phyloP scores from a whole-genome alignment of 1,284 basidiomycete species.

The Meripilus lineatus region DNA sequence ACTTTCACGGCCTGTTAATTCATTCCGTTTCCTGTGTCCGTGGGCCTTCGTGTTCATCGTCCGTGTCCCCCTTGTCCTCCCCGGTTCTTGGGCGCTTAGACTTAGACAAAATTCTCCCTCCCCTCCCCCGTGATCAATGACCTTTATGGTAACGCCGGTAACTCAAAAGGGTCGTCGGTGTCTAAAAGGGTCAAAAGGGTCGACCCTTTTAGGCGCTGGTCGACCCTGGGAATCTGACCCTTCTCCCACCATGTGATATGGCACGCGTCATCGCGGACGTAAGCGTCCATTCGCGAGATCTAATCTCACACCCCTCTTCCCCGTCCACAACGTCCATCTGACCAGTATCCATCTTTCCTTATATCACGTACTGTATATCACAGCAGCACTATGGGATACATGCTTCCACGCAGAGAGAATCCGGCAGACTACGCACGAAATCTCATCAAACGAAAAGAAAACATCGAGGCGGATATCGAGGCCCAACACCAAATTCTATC shows the following conservation, averaged over 20 bases:
- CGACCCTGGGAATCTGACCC: no score
- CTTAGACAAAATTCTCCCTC: no score
- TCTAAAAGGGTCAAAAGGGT: background rate
- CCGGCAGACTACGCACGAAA: slow-evolving; percentile 49
- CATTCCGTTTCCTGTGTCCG: no score
- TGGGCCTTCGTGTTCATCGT: no score
- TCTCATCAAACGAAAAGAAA: slow-evolving; percentile 58
- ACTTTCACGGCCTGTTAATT: no score
- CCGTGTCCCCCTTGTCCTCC: no score
- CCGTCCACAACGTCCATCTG: background rate
- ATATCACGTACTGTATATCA: background rate
- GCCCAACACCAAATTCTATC: slow-evolving; percentile 57
- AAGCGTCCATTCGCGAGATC: background rate
- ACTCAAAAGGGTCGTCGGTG: no score
- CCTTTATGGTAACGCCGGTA: no score
- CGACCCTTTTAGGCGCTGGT: no score
- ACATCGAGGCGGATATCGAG: slow-evolving; percentile 60
- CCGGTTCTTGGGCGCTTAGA: no score
- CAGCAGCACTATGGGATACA: slow-evolving; percentile 36
- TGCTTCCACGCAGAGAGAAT: slow-evolving; percentile 38
- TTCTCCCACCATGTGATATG: slow-evolving; percentile 4
- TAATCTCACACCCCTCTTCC: background rate
- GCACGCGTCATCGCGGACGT: background rate
- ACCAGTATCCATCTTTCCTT: background rate
- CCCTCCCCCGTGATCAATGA: no score